Conservation (phyloP, 2,329 filamentous ascomycete species). For the Sporothrix globosa region DNA sequence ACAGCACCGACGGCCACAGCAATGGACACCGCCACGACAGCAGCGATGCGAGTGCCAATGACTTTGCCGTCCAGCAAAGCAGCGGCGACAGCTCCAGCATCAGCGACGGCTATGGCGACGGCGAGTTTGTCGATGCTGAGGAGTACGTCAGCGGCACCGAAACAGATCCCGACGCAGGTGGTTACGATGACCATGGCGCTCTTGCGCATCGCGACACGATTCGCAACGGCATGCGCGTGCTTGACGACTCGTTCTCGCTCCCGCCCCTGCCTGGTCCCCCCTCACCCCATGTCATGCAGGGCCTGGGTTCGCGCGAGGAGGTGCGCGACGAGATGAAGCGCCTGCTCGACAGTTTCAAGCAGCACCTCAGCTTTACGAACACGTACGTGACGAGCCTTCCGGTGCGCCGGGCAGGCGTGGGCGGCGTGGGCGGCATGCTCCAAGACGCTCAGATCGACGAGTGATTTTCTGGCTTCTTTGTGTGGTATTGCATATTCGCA, state of each 20-base stretch:
- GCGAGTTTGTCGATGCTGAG: constrained; percentile 7
- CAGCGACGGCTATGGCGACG: constrained; percentile 12
- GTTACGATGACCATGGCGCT: not conserved
- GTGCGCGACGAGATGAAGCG: constrained; percentile 49
- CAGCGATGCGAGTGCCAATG: not conserved
- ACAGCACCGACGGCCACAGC: constrained; percentile 26
- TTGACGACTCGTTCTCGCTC: constrained; percentile 27
- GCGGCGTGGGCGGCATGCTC: constrained; percentile 36
- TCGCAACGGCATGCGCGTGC: not conserved
- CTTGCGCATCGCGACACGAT: not conserved
- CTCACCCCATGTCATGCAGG: constrained; percentile 54
- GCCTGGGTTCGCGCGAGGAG: constrained; percentile 40
- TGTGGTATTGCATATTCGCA: constrained; percentile 7
- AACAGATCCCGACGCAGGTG: not conserved
- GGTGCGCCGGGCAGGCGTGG: constrained; percentile 43
- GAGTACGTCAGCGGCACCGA: constrained; percentile 19
- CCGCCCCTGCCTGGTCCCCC: constrained; percentile 42
- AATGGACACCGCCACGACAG: constrained; percentile 4
- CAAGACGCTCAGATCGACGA: constrained; percentile 31
- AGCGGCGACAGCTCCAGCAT: constrained; percentile 17
- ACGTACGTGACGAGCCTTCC: constrained; percentile 41
- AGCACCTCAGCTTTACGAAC: constrained; percentile 43
- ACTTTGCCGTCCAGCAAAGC: not conserved
- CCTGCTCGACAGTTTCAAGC: constrained; percentile 46
- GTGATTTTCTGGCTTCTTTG: not conserved